phyloP scores from a whole-genome alignment of 2,329 filamentous ascomycete genomes.

The Tolypocladium endophyticum region DNA sequence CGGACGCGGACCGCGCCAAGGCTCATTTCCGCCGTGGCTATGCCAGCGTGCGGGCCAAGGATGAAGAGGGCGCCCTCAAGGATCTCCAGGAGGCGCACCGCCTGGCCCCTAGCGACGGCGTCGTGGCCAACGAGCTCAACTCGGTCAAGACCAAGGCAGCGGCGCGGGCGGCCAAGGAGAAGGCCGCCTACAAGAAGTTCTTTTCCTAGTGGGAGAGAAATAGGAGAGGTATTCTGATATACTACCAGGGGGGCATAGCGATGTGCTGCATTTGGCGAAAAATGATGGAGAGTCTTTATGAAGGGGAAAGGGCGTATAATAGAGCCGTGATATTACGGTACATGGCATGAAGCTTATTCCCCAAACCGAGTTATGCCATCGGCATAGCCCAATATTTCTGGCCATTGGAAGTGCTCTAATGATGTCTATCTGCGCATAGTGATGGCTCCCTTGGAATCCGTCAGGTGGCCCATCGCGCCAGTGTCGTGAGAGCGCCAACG shows the following conservation, averaged over 20 bases:
- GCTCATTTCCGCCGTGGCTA: conserved; percentile 74
- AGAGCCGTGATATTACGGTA: neutral
- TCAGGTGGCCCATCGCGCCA: neutral
- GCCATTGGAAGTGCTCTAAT: neutral
- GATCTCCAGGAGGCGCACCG: conserved; percentile 67
- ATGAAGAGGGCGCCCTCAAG: conserved; percentile 70
- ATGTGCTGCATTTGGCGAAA: neutral
- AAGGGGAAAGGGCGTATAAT: neutral
- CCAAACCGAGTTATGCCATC: too few relatives aligned
- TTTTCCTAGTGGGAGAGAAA: conserved; percentile 45
- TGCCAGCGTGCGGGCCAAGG: conserved; percentile 66
- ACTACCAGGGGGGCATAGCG: neutral
- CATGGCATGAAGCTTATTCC: neutral
- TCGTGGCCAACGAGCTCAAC: conserved; percentile 63
- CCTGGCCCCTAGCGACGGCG: conserved; percentile 64
- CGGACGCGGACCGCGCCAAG: conserved; percentile 77
- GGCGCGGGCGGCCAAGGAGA: conserved; percentile 74
- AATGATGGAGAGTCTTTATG: neutral
- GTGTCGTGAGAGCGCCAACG: neutral
- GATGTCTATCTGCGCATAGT: neutral
- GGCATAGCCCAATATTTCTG: neutral
- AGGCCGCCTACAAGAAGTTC: conserved; percentile 86
- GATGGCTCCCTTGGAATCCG: neutral
- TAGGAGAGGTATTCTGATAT: neutral
- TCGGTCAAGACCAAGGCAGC: conserved; percentile 67